phyloP scores from a whole-genome alignment of 805 yeast species.

The Saccharomycopsis schoenii region DNA sequence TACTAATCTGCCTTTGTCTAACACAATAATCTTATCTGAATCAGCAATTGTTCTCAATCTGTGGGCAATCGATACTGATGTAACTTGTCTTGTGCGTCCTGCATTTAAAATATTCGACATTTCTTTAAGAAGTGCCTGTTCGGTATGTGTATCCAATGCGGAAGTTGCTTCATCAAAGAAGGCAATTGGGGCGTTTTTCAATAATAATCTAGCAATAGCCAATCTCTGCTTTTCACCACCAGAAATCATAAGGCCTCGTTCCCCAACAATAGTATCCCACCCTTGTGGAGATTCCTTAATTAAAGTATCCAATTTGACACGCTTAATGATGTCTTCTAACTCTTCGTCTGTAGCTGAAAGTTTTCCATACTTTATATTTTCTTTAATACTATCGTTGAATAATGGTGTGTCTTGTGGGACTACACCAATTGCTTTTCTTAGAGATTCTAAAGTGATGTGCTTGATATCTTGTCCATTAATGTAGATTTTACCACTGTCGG shows the following conservation, averaged over 20 bases:
- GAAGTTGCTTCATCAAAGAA: conserved; percentile 97
- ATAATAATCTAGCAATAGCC: conserved; percentile 83
- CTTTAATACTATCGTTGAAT: conserved; percentile 81
- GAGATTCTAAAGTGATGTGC: conserved; percentile 61
- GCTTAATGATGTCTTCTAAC: conserved; percentile 49
- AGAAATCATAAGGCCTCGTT: conserved; percentile 96
- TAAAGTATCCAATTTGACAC: conserved; percentile 59
- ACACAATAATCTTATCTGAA: conserved; percentile 84
- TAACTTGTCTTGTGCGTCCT: conserved; percentile 29
- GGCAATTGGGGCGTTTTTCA: conserved; percentile 80
- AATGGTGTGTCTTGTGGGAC: conserved; percentile 98
- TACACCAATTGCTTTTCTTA: conserved; percentile 72
- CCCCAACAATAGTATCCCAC: conserved; percentile 81
- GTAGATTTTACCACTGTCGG: conserved; percentile 61
- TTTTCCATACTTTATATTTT: conserved; percentile 81
- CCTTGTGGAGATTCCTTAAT: conserved; percentile 76
- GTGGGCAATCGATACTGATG: conserved; percentile 90
- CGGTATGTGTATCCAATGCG: conserved; percentile 94
- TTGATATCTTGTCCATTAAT: conserved; percentile 86
- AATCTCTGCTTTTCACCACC: conserved; percentile 98
- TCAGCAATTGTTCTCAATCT: conserved; percentile 89
- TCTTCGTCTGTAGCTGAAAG: conserved; percentile 65
- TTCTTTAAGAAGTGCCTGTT: conserved; percentile 70
- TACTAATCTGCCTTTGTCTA: conserved; percentile 64
- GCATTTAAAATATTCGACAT: conserved; percentile 54